Percentiles rank a stretch among this genome's conserved stretches.
phyloP scores from a whole-genome alignment of 805 yeast species.

The Sugiyamaella mastotermitis region DNA sequence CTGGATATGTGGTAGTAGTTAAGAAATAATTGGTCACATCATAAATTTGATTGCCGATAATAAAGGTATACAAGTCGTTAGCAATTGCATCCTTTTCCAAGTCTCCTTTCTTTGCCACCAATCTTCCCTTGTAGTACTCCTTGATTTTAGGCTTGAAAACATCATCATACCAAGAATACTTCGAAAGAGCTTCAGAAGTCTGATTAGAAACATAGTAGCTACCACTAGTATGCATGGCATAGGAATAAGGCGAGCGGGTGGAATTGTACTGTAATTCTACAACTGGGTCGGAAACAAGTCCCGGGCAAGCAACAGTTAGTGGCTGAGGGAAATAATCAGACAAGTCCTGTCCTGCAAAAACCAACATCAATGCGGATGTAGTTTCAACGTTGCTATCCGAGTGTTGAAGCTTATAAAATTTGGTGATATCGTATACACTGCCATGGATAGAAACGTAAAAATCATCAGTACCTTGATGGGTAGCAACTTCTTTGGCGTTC shows the following conservation, averaged over 20 bases:
- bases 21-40: conserved; percentile 34
- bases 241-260: conserved; percentile 20
- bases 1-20: conserved; percentile 27
- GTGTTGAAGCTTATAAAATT: conserved; percentile 35
- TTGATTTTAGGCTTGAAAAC: conserved; percentile 31
- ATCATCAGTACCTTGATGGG: conserved; percentile 33
- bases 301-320: conserved; percentile 34
- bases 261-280: conserved; percentile 28
- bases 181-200: conserved; percentile 31
- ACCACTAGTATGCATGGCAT: conserved; percentile 29
- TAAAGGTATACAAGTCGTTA: conserved; percentile 26
- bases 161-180: conserved; percentile 33
- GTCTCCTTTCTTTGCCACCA: conserved; percentile 29
- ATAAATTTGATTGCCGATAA: conserved; percentile 30
- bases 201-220: conserved; percentile 20
- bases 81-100: conserved; percentile 22
- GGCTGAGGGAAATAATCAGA: conserved; percentile 38
- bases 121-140: conserved; percentile 32
- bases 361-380: conserved; percentile 29
- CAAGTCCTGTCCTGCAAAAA: conserved; percentile 35
- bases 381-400: conserved; percentile 34
- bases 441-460: conserved; percentile 37
- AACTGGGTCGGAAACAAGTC: conserved; percentile 29
- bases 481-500: conserved; percentile 31
- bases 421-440: conserved; percentile 35